These are phyloP conservation scores for Fusarium sp. DNA, from an alignment of 2,329 filamentous ascomycete species.

Conservation along the genomic window DNA sequence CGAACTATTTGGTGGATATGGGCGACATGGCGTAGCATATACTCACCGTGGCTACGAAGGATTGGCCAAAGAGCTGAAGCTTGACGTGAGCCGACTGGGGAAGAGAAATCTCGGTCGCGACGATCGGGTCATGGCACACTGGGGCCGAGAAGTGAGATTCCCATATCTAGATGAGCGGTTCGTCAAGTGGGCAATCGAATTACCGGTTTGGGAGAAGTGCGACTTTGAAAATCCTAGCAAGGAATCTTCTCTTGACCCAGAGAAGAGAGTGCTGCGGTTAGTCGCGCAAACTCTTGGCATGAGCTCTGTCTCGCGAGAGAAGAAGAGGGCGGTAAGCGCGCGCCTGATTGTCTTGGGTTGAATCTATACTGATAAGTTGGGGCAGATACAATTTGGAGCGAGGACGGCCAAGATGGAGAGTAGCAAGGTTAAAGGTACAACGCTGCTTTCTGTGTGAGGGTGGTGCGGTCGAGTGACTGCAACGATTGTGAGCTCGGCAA, in stretches of 20 bases:
- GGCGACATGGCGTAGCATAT: slow-evolving; percentile 85
- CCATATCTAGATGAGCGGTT: slow-evolving; percentile 92
- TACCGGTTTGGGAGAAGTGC: slow-evolving; percentile 88
- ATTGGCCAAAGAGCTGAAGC: slow-evolving; percentile 84
- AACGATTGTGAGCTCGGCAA: slow-evolving; percentile 56
- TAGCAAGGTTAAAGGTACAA: slow-evolving; percentile 78
- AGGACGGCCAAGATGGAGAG: slow-evolving; percentile 88
- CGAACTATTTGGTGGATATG: slow-evolving; percentile 95
- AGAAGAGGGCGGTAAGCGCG: slow-evolving; percentile 85
- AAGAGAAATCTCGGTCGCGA: slow-evolving; percentile 96
- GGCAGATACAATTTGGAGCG: slow-evolving; percentile 85
- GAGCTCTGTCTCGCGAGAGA: slow-evolving; percentile 81
- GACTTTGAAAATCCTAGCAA: slow-evolving; percentile 76
- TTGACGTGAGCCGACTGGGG: slow-evolving; percentile 89
- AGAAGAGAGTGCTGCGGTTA: slow-evolving; percentile 85
- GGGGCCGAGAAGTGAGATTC: slow-evolving; percentile 90
- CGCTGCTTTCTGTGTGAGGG: slow-evolving; percentile 64
- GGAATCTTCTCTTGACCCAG: slow-evolving; percentile 73
- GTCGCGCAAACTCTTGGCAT: slow-evolving; percentile 84
- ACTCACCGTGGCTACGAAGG: slow-evolving; percentile 77
- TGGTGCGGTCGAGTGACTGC: slow-evolving; percentile 35
- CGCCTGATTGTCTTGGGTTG: not conserved
- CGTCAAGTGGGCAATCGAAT: slow-evolving; percentile 83
- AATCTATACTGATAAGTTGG: slow-evolving; percentile 26
- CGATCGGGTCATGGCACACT: slow-evolving; percentile 91